These are phyloP conservation scores for Fragilaria radians DNA, from an alignment of 108 stramenopile species.

Conservation along the genomic window DNA sequence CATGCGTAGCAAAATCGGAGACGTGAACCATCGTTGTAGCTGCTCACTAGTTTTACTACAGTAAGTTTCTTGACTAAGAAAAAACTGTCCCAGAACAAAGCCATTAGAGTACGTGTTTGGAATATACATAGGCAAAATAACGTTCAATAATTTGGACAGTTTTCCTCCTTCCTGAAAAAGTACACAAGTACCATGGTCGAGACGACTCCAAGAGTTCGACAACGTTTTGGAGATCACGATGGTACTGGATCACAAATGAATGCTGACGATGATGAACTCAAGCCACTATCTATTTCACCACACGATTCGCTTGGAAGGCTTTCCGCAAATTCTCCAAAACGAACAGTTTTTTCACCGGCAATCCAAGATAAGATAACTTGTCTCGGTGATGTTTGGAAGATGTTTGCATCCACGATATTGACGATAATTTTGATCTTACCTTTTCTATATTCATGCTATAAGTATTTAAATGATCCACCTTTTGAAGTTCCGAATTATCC, in stretches of 20 bases:
- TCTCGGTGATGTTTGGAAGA: background rate
- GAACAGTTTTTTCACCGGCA: background rate
- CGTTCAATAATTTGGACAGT: too few species aligned
- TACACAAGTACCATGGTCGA: background rate
- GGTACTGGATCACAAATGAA: background rate
- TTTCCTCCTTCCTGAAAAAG: too few species aligned
- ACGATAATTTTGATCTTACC: background rate
- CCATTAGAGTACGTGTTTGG: too few species aligned
- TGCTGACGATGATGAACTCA: background rate
- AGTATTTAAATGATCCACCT: background rate
- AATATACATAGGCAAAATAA: too few species aligned
- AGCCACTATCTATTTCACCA: background rate
- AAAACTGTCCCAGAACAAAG: too few species aligned
- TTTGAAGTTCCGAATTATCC: background rate
- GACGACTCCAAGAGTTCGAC: background rate
- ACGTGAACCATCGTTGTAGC: too few species aligned
- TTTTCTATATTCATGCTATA: background rate
- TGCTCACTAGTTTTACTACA: too few species aligned
- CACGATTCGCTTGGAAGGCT: background rate
- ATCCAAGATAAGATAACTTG: background rate
- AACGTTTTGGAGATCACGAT: background rate
- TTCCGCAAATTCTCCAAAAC: background rate
- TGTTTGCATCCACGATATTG: background rate
- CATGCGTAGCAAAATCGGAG: too few species aligned
- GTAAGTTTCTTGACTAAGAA: too few species aligned